Percentiles rank a stretch among this genome's conserved stretches.
These are phyloP conservation scores for Avena sativa DNA, from an alignment of 176 grass and related monocot species.

Conservation along the genomic window DNA sequence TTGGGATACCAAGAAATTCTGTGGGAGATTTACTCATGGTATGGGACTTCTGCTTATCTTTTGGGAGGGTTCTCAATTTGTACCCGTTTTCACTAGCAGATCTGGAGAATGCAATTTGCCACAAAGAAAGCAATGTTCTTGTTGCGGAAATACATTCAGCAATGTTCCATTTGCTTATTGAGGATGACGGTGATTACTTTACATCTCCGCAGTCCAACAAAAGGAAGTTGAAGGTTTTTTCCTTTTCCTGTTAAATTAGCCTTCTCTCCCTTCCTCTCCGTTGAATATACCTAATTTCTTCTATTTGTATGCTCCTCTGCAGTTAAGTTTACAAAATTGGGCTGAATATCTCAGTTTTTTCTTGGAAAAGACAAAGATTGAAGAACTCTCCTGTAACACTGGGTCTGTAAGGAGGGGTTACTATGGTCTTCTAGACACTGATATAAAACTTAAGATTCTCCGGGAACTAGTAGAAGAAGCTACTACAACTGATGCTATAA, in stretches of 20 bases:
- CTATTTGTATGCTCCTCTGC: slow-evolving; percentile 46
- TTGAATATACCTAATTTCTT: slow-evolving; percentile 43
- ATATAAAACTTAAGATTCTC: slow-evolving; percentile 70
- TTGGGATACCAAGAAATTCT: slow-evolving; percentile 61
- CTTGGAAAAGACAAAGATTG: slow-evolving; percentile 60
- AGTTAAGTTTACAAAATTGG: slow-evolving; percentile 76
- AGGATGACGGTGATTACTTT: slow-evolving; percentile 73
- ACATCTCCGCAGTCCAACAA: slow-evolving; percentile 55
- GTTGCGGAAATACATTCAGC: slow-evolving; percentile 73
- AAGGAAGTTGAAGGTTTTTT: slow-evolving; percentile 59
- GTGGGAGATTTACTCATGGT: slow-evolving; percentile 85
- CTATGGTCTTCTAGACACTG: slow-evolving; percentile 77
- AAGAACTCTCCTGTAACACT: slow-evolving; percentile 54
- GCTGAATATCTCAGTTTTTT: slow-evolving; percentile 71
- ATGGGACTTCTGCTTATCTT: slow-evolving; percentile 85
- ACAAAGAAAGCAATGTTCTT: slow-evolving; percentile 83
- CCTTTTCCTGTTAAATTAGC: slow-evolving; percentile 2
- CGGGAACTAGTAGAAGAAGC: slow-evolving; percentile 71
- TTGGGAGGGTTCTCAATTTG: slow-evolving; percentile 66
- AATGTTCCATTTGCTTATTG: slow-evolving; percentile 73
- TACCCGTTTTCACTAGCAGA: slow-evolving; percentile 83
- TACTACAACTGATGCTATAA: slow-evolving; percentile 64
- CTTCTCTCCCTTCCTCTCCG: neutral
- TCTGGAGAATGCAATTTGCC: slow-evolving; percentile 87
- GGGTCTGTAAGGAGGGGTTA: slow-evolving; percentile 71